These are phyloP conservation scores for Vishniacozyma victoriae DNA, from an alignment of 768 basidiomycete species.

Conservation along the genomic window DNA sequence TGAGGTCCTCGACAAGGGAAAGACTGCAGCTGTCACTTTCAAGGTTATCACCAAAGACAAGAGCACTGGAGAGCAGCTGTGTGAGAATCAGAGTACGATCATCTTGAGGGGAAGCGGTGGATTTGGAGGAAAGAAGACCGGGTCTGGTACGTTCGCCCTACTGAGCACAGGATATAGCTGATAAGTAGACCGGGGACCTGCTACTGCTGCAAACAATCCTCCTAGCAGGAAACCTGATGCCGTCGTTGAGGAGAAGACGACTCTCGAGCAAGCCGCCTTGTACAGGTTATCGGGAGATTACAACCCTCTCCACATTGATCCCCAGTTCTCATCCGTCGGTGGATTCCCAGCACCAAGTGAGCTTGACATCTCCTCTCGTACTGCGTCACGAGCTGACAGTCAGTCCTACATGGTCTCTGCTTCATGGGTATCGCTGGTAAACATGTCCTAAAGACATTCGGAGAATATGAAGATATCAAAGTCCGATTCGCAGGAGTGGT, in stretches of 20 bases:
- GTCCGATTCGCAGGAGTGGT: slow-evolving; percentile 90
- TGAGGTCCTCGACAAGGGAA: slow-evolving; percentile 59
- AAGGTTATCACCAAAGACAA: slow-evolving; percentile 76
- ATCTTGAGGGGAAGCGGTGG: slow-evolving; percentile 93
- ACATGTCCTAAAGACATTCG: slow-evolving; percentile 81
- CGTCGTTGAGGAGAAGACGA: slow-evolving; percentile 81
- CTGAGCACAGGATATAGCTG: not conserved
- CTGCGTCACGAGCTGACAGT: not conserved
- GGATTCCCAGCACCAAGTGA: slow-evolving; percentile 79
- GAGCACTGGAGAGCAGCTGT: slow-evolving; percentile 67
- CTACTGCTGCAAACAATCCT: slow-evolving; percentile 70
- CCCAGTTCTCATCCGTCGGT: slow-evolving; percentile 89
- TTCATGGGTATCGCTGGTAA: slow-evolving; percentile 89
- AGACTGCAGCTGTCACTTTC: slow-evolving; percentile 81
- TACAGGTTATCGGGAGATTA: slow-evolving; percentile 88
- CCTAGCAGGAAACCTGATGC: slow-evolving; percentile 81
- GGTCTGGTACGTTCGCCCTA: slow-evolving; percentile 55
- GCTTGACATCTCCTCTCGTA: slow-evolving; percentile 8
- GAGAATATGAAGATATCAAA: slow-evolving; percentile 86
- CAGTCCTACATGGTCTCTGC: slow-evolving; percentile 63
- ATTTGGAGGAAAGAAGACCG: slow-evolving; percentile 83
- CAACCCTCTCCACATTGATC: slow-evolving; percentile 89
- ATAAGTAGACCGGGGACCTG: slow-evolving; percentile 78
- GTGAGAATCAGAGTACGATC: slow-evolving; percentile 86
- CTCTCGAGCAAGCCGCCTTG: slow-evolving; percentile 72